Evolutionary conservation across 768 basidiomycete species (phyloP), one percentile per base, ranked within the genome.

Genomic region (Termitomyces sp.): DNA sequence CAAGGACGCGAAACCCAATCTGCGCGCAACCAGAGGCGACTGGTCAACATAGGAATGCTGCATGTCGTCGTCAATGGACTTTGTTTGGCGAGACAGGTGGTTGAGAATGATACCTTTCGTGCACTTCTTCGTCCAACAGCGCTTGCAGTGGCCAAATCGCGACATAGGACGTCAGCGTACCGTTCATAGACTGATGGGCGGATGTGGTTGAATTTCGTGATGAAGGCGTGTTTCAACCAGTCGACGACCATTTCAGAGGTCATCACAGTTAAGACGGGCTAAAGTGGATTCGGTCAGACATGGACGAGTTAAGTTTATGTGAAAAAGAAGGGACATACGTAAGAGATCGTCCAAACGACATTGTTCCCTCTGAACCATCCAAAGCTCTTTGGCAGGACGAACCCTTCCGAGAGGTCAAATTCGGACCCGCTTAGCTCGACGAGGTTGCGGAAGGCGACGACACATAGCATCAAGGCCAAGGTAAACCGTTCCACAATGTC

Each of bases 181-280:
- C 96, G 83, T 61, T 94, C 94, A 63, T 98, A 99, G 2, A 98
- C 93, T 0, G 89, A 90, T 0, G 95, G 93, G 0, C 95, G 86
- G 46, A 99, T 95, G 66, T 98, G 96, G 64, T 99, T 99, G 77
- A 98, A 98, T 71, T 99, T 99, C 50, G 95, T 96, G 65, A 99
- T 98, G 74, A 98, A 99, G 10, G 95, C 96, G 66, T 99, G 97
- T 70, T 99, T 99, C 50, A 98, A 79, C 96, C 96, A 99, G 69
- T 99, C 97, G 11, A 99, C 97, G 12, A 90, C 70, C 82, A 92
- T 90, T 70, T 99, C 97, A 2, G 94, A 96, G 4, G 86, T 66
- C 70, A 98, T 79, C 3, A 99, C 97, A 2, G 91, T 90, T 49
- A 98, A 62, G 1, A 96, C 94, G 21, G 97, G 97, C 95, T 97